Conservation (phyloP, 2,329 filamentous ascomycete species). For the Fusarium verrucosum region DNA sequence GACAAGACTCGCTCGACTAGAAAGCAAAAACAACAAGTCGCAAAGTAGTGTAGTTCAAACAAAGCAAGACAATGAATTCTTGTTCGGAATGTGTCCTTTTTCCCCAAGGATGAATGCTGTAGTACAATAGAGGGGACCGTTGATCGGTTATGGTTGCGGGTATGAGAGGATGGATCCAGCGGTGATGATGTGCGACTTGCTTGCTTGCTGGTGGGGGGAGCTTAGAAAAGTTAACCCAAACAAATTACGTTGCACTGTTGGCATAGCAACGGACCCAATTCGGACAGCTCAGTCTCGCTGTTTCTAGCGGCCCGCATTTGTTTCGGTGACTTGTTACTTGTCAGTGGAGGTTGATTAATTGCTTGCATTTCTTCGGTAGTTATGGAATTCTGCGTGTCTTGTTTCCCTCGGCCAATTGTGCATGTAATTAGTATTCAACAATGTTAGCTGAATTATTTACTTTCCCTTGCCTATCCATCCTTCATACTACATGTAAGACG, state of each 20-base stretch:
- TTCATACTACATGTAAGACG: not conserved
- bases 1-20: not conserved
- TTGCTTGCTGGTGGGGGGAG: no score
- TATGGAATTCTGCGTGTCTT: not conserved
- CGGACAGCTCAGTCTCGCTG: constrained; percentile 16
- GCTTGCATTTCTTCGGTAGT: constrained; percentile 30
- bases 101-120: constrained; percentile 15
- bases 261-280: constrained; percentile 20
- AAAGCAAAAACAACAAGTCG: constrained; percentile 12
- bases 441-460: not conserved
- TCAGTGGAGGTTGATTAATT: constrained; percentile 28
- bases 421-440: no score
- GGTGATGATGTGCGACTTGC: no score
- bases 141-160: constrained; percentile 29
- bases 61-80: constrained; percentile 20
- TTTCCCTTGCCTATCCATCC: not conserved
- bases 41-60: not conserved
- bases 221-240: constrained; percentile 24
- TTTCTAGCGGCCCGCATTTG: constrained; percentile 23
- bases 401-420: not conserved
- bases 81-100: constrained; percentile 14
- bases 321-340: constrained; percentile 23
- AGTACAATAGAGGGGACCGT: constrained; percentile 23
- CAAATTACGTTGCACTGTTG: constrained; percentile 39
- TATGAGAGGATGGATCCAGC: constrained; percentile 15